Percentiles rank a stretch among this genome's conserved stretches.
Evolutionary conservation across 78 protist species (phyloP).

Genomic region (Protostelium mycophagum): DNA sequence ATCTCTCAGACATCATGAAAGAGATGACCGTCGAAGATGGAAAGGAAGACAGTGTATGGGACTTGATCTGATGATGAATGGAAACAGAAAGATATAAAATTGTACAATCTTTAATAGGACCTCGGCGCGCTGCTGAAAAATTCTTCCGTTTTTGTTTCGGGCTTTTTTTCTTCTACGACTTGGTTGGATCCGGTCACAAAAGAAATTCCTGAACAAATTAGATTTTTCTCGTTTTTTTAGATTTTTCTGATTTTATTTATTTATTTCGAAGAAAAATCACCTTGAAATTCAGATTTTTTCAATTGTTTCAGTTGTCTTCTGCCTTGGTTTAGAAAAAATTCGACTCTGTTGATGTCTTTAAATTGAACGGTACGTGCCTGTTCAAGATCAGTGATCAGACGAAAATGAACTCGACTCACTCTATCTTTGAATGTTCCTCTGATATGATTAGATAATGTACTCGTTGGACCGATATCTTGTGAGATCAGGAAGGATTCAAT

Average conservation of each 20-base stretch:
- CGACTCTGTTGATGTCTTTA: not conserved
- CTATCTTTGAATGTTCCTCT: not conserved
- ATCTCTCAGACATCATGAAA: not conserved
- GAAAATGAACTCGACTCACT: too few species aligned
- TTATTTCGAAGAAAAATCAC: not conserved
- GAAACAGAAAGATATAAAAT: not conserved
- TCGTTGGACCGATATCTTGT: not conserved
- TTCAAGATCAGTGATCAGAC: too few species aligned
- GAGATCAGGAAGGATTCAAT: not conserved
- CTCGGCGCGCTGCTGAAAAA: not conserved
- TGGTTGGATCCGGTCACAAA: not conserved
- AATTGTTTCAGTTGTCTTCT: not conserved
- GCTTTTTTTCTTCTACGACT: not conserved
- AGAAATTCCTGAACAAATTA: not conserved
- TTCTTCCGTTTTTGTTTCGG: not conserved
- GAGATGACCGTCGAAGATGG: not conserved
- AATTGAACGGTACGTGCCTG: not conserved
- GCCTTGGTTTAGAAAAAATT: not conserved
- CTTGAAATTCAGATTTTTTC: not conserved
- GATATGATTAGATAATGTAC: not conserved
- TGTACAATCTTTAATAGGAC: not conserved
- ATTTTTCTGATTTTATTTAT: too few species aligned
- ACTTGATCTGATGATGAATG: too few species aligned
- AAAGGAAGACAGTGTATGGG: not conserved
- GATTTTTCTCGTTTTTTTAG: too few species aligned